Evolutionary conservation across 495 filamentous ascomycete genomes (phyloP).

Genomic region (Cetradonia linearis): DNA sequence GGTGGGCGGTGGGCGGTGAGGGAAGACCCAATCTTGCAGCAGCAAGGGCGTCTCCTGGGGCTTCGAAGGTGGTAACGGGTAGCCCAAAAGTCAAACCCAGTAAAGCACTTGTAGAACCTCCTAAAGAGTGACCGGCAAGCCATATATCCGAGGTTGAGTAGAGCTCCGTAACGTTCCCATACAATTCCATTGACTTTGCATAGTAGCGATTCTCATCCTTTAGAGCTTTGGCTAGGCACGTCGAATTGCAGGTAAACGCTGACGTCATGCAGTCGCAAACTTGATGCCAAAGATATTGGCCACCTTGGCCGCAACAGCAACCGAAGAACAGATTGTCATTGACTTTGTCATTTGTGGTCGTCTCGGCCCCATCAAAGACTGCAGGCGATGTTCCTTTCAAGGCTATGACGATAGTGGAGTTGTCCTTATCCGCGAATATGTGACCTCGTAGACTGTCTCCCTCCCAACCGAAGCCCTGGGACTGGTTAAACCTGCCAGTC

Average conservation of each 20-base stretch:
- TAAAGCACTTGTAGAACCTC: constrained; percentile 74
- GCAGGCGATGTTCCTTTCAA: constrained; percentile 82
- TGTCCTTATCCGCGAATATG: constrained; percentile 76
- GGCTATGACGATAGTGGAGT: constrained; percentile 80
- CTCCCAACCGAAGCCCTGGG: constrained; percentile 81
- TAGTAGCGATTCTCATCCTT: constrained; percentile 83
- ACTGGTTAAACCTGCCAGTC: constrained; percentile 68
- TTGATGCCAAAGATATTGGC: constrained; percentile 74
- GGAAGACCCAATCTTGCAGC: constrained; percentile 79
- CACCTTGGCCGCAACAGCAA: constrained; percentile 92
- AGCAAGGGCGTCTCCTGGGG: constrained; percentile 79
- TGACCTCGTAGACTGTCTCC: constrained; percentile 82
- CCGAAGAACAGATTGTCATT: constrained; percentile 98
- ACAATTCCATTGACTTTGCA: constrained; percentile 72
- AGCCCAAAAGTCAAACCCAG: constrained; percentile 84
- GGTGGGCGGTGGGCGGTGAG: constrained; percentile 64
- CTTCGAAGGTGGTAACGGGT: constrained; percentile 81
- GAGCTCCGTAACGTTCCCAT: constrained; percentile 78
- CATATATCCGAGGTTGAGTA: constrained; percentile 83
- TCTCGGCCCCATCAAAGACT: constrained; percentile 88
- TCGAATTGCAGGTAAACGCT: constrained; percentile 81
- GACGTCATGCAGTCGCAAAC: constrained; percentile 83
- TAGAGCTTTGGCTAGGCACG: constrained; percentile 68
- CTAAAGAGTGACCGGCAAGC: constrained; percentile 82
- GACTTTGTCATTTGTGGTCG: constrained; percentile 91